These are phyloP conservation scores for Tubosaeta sp. DNA, from an alignment of 768 basidiomycete genomes.

Conservation along the genomic window DNA sequence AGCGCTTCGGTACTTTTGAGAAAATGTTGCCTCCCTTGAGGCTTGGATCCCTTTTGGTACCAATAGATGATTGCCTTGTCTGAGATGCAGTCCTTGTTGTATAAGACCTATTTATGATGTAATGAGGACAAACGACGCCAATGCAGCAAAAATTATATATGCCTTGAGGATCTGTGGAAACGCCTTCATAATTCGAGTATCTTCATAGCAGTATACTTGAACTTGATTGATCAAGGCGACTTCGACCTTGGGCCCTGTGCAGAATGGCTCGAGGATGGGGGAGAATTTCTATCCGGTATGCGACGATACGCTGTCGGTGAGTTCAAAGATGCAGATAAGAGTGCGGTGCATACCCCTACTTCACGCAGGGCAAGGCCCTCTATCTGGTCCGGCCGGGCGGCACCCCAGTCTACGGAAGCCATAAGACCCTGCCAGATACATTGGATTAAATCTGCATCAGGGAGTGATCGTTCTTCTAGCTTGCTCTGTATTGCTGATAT, in stretches of 20 bases:
- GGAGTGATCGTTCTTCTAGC: constrained; percentile 77
- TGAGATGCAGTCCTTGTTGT: constrained; percentile 93
- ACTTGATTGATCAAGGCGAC: constrained; percentile 93
- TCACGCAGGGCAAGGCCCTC: constrained; percentile 85
- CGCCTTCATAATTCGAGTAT: constrained; percentile 89
- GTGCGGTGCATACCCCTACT: constrained; percentile 59
- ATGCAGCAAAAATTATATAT: constrained; percentile 15
- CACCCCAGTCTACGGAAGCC: constrained; percentile 82
- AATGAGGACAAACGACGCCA: constrained; percentile 5
- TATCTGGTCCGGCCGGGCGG: constrained; percentile 87
- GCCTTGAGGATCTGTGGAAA: constrained; percentile 94
- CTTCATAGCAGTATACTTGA: constrained; percentile 95
- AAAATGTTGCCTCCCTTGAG: constrained; percentile 94
- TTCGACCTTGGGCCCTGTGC: constrained; percentile 81
- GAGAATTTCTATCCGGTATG: constrained; percentile 64
- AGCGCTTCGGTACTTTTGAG: constrained; percentile 81
- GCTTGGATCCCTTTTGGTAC: constrained; percentile 95
- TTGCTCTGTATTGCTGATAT: constrained; percentile 65
- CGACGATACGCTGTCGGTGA: not conserved
- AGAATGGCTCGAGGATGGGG: constrained; percentile 87
- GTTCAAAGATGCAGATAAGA: not conserved
- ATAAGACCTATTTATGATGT: constrained; percentile 63
- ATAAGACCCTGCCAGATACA: constrained; percentile 94
- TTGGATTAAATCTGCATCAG: constrained; percentile 78
- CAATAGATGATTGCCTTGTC: constrained; percentile 98